A percentile compares a stretch with the other conserved stretches of the same genome.
These are phyloP conservation scores for Linnemannia exigua DNA, from an alignment of 192 early-diverging fungal species.

Conservation along the genomic window DNA sequence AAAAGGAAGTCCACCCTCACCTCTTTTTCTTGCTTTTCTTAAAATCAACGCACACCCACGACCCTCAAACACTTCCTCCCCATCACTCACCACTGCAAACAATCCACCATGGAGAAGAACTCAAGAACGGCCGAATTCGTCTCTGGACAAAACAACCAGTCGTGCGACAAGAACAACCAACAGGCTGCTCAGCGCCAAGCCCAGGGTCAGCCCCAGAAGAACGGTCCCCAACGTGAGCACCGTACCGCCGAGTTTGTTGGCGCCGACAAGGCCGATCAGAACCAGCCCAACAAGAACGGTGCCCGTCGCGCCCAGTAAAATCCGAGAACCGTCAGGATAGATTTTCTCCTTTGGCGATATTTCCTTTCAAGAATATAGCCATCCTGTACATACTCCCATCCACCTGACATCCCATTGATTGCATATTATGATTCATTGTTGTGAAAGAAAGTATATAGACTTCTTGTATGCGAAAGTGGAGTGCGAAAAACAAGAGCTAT, in stretches of 20 bases:
- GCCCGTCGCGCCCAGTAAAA: neutral
- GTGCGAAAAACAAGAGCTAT: neutral
- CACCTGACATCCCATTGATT: too few species aligned
- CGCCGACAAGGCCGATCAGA: slow-evolving; percentile 1
- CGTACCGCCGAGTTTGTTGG: slow-evolving; percentile 13
- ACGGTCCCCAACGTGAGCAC: neutral
- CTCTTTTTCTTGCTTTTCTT: neutral
- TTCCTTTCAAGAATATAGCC: neutral
- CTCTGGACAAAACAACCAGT: slow-evolving; percentile 7
- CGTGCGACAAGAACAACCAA: neutral
- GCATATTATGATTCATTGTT: neutral
- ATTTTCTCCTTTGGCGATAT: neutral
- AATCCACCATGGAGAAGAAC: neutral
- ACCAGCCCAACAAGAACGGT: neutral
- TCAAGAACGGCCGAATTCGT: slow-evolving; percentile 10
- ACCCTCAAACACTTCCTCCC: neutral
- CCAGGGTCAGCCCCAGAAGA: neutral
- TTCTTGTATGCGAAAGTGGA: neutral
- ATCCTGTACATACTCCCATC: neutral
- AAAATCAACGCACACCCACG: neutral
- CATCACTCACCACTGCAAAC: neutral
- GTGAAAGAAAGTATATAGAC: neutral
- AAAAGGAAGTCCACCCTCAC: neutral
- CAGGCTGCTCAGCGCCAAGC: slow-evolving; percentile 6
- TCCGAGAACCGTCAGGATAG: neutral